These are phyloP conservation scores for Apiotrichum veenhuisii DNA, from an alignment of 1,284 basidiomycete species.

Conservation along the genomic window DNA sequence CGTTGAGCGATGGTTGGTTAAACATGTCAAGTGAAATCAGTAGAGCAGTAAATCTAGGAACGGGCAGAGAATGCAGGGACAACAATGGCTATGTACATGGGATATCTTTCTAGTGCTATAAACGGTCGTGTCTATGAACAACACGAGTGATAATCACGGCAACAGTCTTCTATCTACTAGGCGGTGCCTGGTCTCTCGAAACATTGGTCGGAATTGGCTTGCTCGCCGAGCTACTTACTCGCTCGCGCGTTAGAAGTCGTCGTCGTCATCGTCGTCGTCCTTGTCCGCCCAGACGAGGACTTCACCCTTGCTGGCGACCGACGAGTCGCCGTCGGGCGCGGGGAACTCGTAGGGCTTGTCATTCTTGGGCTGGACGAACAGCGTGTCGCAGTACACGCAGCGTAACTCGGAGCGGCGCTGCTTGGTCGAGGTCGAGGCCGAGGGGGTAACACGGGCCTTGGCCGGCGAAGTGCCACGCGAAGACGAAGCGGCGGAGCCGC, in stretches of 20 bases:
- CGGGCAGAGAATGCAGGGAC: neutral
- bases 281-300: neutral
- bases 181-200: no score
- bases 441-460: no score
- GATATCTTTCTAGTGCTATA: no score
- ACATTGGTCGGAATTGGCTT: no score
- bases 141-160: no score
- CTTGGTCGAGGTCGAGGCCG: neutral
- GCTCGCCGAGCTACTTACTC: no score
- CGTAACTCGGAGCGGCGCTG: neutral
- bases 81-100: no score
- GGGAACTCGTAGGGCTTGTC: neutral
- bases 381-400: neutral
- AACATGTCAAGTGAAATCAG: neutral
- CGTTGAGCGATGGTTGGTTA: constrained; percentile 33
- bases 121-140: no score
- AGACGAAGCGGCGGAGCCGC: neutral
- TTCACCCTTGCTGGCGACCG: neutral
- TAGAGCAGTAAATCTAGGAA: neutral
- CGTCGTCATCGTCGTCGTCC: neutral
- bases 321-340: neutral
- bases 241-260: constrained; percentile 12
- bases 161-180: no score
- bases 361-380: neutral
- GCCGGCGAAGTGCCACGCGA: neutral